Evolutionary conservation across 495 filamentous ascomycete species (phyloP).

Genomic region (Xylaria nigripes): DNA sequence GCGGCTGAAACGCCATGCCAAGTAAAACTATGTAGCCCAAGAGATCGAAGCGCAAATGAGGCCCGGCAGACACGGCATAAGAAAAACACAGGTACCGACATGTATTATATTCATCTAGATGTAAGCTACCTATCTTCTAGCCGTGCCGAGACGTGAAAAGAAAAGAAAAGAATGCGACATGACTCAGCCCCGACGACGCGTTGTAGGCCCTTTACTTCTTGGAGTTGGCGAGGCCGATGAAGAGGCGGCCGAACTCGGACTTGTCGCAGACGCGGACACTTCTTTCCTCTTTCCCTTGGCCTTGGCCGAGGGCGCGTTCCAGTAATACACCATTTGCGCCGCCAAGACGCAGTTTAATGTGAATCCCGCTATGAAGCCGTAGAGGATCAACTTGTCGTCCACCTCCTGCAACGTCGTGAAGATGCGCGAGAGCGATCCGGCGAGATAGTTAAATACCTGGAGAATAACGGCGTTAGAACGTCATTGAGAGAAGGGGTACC

Average conservation of each 20-base stretch:
- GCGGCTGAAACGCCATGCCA: not conserved
- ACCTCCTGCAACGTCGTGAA: constrained; percentile 97
- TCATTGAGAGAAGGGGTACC: not conserved
- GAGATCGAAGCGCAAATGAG: no score
- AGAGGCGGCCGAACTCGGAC: constrained; percentile 22
- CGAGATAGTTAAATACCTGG: constrained; percentile 96
- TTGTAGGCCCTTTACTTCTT: constrained; percentile 44
- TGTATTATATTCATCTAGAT: no score
- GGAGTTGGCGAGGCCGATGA: constrained; percentile 27
- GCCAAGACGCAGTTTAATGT: constrained; percentile 79
- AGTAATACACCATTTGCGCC: constrained; percentile 91
- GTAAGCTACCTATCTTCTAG: no score
- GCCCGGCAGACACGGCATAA: no score
- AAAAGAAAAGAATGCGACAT: not conserved
- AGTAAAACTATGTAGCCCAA: no score
- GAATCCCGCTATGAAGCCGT: constrained; percentile 85
- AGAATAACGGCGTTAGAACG: constrained; percentile 10
- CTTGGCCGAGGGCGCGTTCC: constrained; percentile 64
- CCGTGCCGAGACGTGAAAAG: not conserved
- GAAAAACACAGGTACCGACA: no score
- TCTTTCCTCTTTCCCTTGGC: constrained; percentile 42
- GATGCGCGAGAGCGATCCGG: constrained; percentile 83
- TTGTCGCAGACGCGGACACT: constrained; percentile 14
- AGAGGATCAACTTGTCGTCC: constrained; percentile 88
- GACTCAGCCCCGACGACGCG: constrained; percentile 43